Conservation (phyloP, 2,329 filamentous ascomycete genomes). For the Cordyceps cateniannulata region DNA sequence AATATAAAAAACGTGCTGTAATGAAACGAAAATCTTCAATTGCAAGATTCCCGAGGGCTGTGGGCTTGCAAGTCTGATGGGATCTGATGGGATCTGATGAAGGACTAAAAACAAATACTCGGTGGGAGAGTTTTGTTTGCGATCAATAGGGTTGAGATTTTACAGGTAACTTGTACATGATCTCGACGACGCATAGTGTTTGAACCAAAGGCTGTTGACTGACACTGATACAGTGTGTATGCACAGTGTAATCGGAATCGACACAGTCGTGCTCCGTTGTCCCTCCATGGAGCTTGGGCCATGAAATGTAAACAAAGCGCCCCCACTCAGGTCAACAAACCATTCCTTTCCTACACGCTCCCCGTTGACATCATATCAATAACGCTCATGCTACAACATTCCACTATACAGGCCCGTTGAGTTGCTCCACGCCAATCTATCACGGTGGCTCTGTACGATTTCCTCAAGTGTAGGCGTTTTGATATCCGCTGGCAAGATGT, state of each 20-base stretch:
- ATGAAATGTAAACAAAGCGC: conserved; percentile 22
- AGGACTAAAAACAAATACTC: too few species aligned
- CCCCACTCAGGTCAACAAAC: conserved; percentile 18
- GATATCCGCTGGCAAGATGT: conserved; percentile 26
- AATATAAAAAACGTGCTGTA: too few species aligned
- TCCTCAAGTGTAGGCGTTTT: conserved; percentile 13
- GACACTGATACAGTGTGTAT: too few species aligned
- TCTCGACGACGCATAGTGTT: too few species aligned
- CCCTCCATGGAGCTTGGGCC: conserved; percentile 13
- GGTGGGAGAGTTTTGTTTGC: too few species aligned
- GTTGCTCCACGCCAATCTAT: conserved; percentile 11
- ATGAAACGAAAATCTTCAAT: too few species aligned
- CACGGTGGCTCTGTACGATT: neutral
- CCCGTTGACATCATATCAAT: conserved; percentile 19
- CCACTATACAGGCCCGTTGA: conserved; percentile 6
- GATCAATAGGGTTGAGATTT: too few species aligned
- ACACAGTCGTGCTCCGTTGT: conserved; percentile 11
- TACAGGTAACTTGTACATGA: too few species aligned
- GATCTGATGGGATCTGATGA: too few species aligned
- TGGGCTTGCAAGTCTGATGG: too few species aligned
- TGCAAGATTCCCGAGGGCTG: too few species aligned
- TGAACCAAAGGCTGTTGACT: too few species aligned
- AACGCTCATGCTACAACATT: conserved; percentile 13
- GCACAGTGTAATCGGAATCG: neutral
- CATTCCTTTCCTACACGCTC: conserved; percentile 9